Percentiles rank a stretch among this genome's conserved stretches.
Conservation (phyloP, 768 basidiomycete genomes). For the Mycena metata region DNA sequence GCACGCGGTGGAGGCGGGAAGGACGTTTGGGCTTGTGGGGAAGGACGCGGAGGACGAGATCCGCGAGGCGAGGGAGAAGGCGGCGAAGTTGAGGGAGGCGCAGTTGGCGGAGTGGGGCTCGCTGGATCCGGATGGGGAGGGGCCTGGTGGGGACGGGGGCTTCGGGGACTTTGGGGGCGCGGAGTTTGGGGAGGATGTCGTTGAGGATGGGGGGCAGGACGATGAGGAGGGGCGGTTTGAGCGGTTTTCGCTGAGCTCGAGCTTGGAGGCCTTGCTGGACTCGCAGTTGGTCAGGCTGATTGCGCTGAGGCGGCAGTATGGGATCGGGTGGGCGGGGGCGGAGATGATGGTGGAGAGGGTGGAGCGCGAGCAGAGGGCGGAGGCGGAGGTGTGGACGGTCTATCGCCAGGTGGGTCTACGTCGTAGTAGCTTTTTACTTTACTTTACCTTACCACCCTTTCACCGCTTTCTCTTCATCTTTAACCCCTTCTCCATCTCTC, state of each 20-base stretch:
- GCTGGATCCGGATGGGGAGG: constrained; percentile 19
- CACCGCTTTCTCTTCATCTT: constrained; percentile 10
- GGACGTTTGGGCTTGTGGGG: constrained; percentile 64
- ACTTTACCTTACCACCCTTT: too few species aligned
- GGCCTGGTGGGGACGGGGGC: too few species aligned
- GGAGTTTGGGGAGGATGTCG: constrained; percentile 23
- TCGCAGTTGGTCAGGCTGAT: constrained; percentile 68
- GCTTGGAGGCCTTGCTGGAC: constrained; percentile 73
- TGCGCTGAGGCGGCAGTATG: constrained; percentile 63
- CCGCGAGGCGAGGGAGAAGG: constrained; percentile 43
- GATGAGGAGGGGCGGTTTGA: constrained; percentile 62
- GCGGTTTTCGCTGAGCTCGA: constrained; percentile 72
- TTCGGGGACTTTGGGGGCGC: neutral
- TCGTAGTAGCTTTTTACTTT: too few species aligned
- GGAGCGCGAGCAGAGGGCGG: constrained; percentile 58
- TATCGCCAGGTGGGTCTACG: constrained; percentile 32
- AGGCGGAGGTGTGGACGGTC: constrained; percentile 53
- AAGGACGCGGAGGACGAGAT: constrained; percentile 59
- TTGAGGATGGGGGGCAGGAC: constrained; percentile 29
- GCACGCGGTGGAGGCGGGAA: constrained; percentile 61
- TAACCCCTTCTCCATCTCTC: neutral
- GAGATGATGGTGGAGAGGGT: constrained; percentile 64
- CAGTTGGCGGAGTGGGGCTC: constrained; percentile 46
- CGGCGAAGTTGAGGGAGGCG: constrained; percentile 49
- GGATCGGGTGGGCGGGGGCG: constrained; percentile 78